These are phyloP conservation scores for Cutaneotrichosporon spelunceum DNA, from an alignment of 1,284 basidiomycete genomes.

Conservation along the genomic window DNA sequence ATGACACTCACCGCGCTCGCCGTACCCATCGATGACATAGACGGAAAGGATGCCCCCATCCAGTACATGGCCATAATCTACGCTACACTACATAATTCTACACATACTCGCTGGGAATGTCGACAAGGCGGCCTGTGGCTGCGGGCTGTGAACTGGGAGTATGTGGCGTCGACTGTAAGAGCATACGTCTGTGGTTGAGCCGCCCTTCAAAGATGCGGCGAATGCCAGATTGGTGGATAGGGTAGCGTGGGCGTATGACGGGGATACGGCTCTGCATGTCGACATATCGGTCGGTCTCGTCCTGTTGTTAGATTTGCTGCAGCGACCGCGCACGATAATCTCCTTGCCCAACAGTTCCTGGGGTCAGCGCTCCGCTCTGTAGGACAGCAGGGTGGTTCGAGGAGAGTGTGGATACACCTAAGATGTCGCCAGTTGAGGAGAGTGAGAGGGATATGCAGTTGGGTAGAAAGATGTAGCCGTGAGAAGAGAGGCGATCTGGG, in stretches of 20 bases:
- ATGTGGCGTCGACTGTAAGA: background rate
- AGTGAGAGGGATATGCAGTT: no score
- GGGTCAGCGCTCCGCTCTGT: background rate
- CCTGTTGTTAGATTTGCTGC: slow-evolving; percentile 24
- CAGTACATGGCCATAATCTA: no score
- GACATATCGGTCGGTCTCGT: slow-evolving; percentile 48
- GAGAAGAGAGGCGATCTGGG: no score
- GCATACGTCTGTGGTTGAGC: slow-evolving; percentile 9
- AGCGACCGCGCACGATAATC: slow-evolving; percentile 38
- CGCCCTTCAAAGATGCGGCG: slow-evolving; percentile 43
- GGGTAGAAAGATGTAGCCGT: no score
- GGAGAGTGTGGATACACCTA: background rate
- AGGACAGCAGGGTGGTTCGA: background rate
- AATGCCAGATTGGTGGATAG: slow-evolving; percentile 21
- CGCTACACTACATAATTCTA: background rate
- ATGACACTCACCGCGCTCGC: no score
- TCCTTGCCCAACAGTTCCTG: slow-evolving; percentile 47
- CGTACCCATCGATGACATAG: no score
- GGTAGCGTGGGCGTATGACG: slow-evolving; percentile 15
- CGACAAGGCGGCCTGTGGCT: background rate
- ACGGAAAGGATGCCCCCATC: no score
- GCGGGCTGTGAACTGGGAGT: background rate
- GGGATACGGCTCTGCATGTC: slow-evolving; percentile 40
- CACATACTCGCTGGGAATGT: slow-evolving; percentile 1
- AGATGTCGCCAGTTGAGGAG: no score